A percentile compares a stretch with the other conserved stretches of the same genome.
phyloP scores from a whole-genome alignment of 1,139 yeast species.

The Taphrina flavorubra region DNA sequence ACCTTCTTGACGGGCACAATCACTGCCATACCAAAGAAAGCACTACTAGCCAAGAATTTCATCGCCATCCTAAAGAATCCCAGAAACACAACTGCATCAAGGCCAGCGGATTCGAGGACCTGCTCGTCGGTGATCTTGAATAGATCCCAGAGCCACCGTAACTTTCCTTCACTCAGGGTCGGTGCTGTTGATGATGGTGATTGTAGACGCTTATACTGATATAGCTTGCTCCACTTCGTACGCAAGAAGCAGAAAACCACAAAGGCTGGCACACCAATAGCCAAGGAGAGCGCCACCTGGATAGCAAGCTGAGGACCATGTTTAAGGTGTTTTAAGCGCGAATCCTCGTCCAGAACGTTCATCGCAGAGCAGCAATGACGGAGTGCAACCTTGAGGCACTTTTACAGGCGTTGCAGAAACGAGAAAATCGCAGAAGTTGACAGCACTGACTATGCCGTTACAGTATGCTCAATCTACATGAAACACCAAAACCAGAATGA shows the following conservation, averaged over 20 bases:
- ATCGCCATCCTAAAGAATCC: constrained; percentile 82
- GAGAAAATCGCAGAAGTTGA: neutral
- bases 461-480: neutral
- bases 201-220: constrained; percentile 58
- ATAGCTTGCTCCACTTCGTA: constrained; percentile 70
- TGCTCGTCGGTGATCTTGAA: constrained; percentile 72
- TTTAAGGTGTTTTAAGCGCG: constrained; percentile 30
- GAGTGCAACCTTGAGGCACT: neutral
- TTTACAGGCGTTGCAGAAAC: neutral
- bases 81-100: constrained; percentile 88
- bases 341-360: constrained; percentile 32
- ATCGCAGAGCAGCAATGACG: neutral
- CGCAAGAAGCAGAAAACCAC: constrained; percentile 68
- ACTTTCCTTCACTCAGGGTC: constrained; percentile 58
- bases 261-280: constrained; percentile 69
- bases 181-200: constrained; percentile 56
- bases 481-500: neutral
- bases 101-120: constrained; percentile 84
- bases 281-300: constrained; percentile 66
- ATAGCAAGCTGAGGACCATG: constrained; percentile 31
- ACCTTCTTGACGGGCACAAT: constrained; percentile 76
- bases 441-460: neutral
- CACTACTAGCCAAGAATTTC: constrained; percentile 62
- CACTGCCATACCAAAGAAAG: constrained; percentile 66
- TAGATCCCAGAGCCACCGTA: constrained; percentile 80